Conservation (phyloP, 2,329 filamentous ascomycete species). For the Colletotrichum aenigma region DNA sequence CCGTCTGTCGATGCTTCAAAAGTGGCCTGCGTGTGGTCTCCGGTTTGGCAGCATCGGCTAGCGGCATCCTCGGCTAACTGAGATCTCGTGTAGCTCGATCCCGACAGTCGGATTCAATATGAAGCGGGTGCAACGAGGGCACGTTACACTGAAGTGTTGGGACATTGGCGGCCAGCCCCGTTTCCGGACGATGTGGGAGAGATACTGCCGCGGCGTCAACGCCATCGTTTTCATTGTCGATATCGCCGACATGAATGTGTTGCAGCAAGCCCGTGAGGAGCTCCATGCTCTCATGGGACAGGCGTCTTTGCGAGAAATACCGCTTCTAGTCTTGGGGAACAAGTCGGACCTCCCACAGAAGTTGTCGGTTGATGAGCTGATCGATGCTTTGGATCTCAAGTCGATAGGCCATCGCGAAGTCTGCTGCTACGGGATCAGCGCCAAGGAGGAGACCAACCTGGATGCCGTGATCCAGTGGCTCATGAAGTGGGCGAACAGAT, state of each 20-base stretch:
- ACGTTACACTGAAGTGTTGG: conserved; percentile 99
- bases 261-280: conserved; percentile 89
- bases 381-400: conserved; percentile 90
- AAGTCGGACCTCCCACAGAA: conserved; percentile 95
- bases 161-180: conserved; percentile 96
- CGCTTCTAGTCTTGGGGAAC: conserved; percentile 92
- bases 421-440: conserved; percentile 98
- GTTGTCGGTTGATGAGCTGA: conserved; percentile 91
- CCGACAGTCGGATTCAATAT: conserved; percentile 99
- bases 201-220: conserved; percentile 96
- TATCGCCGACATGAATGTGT: conserved; percentile 81
- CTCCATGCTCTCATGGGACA: conserved; percentile 88
- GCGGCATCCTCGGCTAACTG: conserved; percentile 18
- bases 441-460: conserved; percentile 98
- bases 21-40: background rate
- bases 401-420: conserved; percentile 90
- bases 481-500: conserved; percentile 85
- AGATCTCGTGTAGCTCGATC: conserved; percentile 75
- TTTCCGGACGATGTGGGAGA: conserved; percentile 99
- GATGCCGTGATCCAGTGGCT: conserved; percentile 97
- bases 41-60: background rate
- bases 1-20: background rate
- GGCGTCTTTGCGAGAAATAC: conserved; percentile 84
- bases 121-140: conserved; percentile 96
- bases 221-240: conserved; percentile 99